Evolutionary conservation across 495 filamentous ascomycete species (phyloP).

Genomic region (Polyplosphaeria fusca): DNA sequence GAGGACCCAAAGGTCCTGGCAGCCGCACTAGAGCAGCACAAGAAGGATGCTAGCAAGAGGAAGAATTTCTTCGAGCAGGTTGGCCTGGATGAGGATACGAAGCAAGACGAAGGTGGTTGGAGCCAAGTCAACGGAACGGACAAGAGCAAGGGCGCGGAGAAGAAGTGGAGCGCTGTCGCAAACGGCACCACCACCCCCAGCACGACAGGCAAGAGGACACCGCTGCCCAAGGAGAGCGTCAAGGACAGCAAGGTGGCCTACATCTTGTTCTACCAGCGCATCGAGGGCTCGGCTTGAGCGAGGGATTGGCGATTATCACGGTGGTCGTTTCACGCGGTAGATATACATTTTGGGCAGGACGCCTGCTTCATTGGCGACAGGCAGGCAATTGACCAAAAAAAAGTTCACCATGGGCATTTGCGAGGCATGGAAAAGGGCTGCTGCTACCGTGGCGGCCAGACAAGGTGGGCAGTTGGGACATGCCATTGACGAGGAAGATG

Average conservation of each 20-base stretch:
- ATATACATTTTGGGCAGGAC: too few species aligned
- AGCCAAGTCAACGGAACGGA: conserved; percentile 70
- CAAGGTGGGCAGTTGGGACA: too few species aligned
- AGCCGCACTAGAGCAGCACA: conserved; percentile 62
- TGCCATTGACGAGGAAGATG: too few species aligned
- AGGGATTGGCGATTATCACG: neutral
- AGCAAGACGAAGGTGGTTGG: conserved; percentile 66
- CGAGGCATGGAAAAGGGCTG: too few species aligned
- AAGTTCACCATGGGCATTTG: too few species aligned
- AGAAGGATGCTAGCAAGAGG: conserved; percentile 52
- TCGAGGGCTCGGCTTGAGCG: conserved; percentile 45
- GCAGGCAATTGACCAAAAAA: too few species aligned
- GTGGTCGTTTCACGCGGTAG: too few species aligned
- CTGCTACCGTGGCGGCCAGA: too few species aligned
- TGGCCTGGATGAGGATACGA: conserved; percentile 63
- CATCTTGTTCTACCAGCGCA: conserved; percentile 87
- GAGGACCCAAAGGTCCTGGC: conserved; percentile 70
- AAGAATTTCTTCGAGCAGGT: conserved; percentile 69
- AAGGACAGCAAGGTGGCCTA: conserved; percentile 97
- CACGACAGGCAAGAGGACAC: conserved; percentile 59
- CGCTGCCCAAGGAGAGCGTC: conserved; percentile 62
- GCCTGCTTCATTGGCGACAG: too few species aligned
- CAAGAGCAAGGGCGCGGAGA: conserved; percentile 49
- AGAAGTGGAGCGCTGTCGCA: conserved; percentile 62
- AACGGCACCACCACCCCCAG: conserved; percentile 59